Conservation (phyloP, 2,329 filamentous ascomycete species). For the Didymella pomorum region DNA sequence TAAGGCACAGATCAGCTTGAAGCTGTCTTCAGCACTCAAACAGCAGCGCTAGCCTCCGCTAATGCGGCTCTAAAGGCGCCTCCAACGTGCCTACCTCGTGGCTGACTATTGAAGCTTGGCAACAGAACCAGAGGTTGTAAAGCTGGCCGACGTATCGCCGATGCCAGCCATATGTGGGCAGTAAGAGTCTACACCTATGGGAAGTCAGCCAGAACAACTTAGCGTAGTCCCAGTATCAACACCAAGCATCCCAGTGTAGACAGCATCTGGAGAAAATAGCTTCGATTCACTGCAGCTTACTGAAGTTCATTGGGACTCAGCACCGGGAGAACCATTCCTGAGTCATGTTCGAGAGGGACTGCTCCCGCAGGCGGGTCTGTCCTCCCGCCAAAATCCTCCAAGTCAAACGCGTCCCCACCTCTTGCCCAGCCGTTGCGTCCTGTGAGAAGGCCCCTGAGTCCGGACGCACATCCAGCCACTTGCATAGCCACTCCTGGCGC, state of each 20-base stretch:
- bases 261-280: neutral
- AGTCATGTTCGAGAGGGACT: neutral
- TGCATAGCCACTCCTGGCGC: slow-evolving; percentile 3
- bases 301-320: neutral
- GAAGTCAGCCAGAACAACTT: neutral
- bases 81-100: slow-evolving; percentile 11
- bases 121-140: slow-evolving; percentile 4
- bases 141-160: slow-evolving; percentile 2
- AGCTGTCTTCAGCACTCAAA: slow-evolving; percentile 1
- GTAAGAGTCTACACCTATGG: neutral
- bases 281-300: neutral
- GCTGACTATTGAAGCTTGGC: slow-evolving; percentile 10
- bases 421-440: slow-evolving; percentile 15
- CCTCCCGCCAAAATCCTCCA: slow-evolving; percentile 13
- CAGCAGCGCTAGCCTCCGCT: neutral
- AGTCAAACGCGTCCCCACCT: slow-evolving; percentile 15
- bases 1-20: slow-evolving; percentile 1
- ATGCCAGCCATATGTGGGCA: neutral
- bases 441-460: neutral
- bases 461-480: slow-evolving; percentile 9
- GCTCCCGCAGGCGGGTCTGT: slow-evolving; percentile 16
- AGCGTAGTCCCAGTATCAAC: neutral
- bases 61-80: slow-evolving; percentile 5
- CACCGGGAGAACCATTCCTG: neutral
- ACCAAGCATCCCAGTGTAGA: neutral